Conservation (phyloP, 306 rosid genomes). For the Rubus parviflorus region DNA sequence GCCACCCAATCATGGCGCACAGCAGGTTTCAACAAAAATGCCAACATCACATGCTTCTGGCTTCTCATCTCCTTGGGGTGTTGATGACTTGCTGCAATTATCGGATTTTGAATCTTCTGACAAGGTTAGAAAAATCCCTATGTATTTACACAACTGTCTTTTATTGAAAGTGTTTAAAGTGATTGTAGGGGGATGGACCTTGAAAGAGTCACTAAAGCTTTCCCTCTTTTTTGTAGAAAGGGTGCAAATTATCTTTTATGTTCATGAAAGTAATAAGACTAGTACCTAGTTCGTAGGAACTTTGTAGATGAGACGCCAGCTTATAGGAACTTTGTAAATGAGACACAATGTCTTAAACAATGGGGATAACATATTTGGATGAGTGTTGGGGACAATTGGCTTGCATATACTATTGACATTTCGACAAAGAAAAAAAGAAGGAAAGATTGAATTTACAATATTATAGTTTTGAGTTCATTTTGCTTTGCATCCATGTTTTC, state of each 20-base stretch:
- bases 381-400: background rate
- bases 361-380: background rate
- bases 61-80: conserved; percentile 72
- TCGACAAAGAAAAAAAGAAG: background rate
- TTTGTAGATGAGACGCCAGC: background rate
- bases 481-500: background rate
- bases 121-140: conserved; percentile 43
- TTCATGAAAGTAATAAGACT: background rate
- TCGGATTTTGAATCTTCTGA: conserved; percentile 66
- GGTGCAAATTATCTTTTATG: no score
- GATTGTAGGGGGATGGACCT: background rate
- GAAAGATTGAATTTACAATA: background rate
- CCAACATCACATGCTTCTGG: conserved; percentile 56
- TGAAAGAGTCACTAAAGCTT: background rate
- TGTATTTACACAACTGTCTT: background rate
- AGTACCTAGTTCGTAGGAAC: background rate
- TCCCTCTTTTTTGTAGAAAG: no score
- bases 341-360: background rate
- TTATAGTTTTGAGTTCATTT: background rate
- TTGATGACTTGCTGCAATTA: conserved; percentile 77
- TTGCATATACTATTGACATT: background rate
- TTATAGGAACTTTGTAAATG: no score
- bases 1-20: conserved; percentile 61
- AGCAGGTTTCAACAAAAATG: conserved; percentile 43
- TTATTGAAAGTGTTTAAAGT: background rate